phyloP scores from a whole-genome alignment of 2,329 filamentous ascomycete species.

The Plenodomus biglobosus region DNA sequence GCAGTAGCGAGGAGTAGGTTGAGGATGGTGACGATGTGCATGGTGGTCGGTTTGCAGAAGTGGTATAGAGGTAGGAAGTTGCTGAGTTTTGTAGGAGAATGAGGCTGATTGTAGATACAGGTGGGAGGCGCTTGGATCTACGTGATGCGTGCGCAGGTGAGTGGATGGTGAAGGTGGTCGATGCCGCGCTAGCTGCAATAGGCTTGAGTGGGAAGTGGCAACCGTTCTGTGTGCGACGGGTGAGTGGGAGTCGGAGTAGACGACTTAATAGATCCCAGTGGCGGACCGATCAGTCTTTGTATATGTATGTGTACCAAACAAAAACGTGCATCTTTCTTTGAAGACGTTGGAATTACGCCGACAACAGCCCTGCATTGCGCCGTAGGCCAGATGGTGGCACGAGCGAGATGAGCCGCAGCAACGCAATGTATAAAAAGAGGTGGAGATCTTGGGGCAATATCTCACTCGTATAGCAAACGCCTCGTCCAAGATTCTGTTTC shows the following conservation, averaged over 20 bases:
- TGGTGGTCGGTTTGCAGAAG: slow-evolving; percentile 2
- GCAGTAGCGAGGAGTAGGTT: slow-evolving; percentile 11
- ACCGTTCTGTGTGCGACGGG: not conserved
- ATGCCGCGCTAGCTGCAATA: not conserved
- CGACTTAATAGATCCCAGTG: not conserved
- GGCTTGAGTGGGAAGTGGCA: not conserved
- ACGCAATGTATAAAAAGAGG: no score
- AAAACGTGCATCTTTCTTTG: not conserved
- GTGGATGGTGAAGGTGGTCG: not conserved
- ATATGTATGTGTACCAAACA: not conserved
- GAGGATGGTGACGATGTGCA: slow-evolving; percentile 20
- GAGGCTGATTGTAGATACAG: not conserved
- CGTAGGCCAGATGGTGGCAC: not conserved
- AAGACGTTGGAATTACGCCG: not conserved
- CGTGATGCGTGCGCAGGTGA: not conserved
- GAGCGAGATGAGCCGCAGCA: not conserved
- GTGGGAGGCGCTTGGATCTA: no score
- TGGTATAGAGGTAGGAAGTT: not conserved
- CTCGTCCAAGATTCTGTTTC: not conserved
- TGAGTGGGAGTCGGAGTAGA: not conserved
- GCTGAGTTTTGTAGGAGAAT: no score
- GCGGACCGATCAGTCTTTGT: not conserved
- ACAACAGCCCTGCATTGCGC: not conserved
- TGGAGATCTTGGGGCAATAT: no score
- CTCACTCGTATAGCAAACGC: not conserved